phyloP scores from a whole-genome alignment of 2,329 filamentous ascomycete genomes.

The Neoscytalidium dimidiatum region DNA sequence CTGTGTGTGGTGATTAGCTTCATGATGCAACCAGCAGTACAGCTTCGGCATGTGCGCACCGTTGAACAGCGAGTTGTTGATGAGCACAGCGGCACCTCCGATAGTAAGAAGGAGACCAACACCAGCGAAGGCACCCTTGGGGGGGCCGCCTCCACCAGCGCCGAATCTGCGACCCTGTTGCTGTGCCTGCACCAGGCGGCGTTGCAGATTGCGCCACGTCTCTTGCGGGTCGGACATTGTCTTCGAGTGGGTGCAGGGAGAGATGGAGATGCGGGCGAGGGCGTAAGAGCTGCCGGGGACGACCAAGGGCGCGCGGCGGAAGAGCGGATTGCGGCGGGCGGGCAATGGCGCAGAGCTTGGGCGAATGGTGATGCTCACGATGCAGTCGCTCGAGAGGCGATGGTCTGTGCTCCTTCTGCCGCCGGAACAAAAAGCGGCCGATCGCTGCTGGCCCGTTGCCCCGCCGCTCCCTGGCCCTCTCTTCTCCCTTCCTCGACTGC shows the following conservation, averaged over 20 bases:
- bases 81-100: conserved; percentile 55
- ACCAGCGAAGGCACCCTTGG: conserved; percentile 56
- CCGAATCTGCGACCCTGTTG: conserved; percentile 43
- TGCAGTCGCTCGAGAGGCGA: neutral
- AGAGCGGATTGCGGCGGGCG: neutral
- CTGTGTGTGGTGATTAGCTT: conserved; percentile 42
- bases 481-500: neutral
- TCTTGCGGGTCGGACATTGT: conserved; percentile 58
- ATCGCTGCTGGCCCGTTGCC: neutral
- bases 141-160: conserved; percentile 48
- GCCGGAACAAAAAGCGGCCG: conserved; percentile 13
- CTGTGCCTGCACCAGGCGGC: conserved; percentile 53
- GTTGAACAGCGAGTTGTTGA: conserved; percentile 69
- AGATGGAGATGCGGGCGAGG: neutral
- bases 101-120: conserved; percentile 56
- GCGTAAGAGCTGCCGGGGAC: neutral
- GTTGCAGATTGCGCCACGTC: conserved; percentile 66
- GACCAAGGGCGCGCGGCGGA: neutral
- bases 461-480: neutral
- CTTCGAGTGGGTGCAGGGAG: neutral
- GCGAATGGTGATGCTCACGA: conserved; percentile 12
- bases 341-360: neutral
- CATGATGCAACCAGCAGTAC: conserved; percentile 23
- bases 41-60: conserved; percentile 45
- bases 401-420: neutral